phyloP scores from a whole-genome alignment of 192 early-diverging fungal species.

The Allomyces javanicus region DNA sequence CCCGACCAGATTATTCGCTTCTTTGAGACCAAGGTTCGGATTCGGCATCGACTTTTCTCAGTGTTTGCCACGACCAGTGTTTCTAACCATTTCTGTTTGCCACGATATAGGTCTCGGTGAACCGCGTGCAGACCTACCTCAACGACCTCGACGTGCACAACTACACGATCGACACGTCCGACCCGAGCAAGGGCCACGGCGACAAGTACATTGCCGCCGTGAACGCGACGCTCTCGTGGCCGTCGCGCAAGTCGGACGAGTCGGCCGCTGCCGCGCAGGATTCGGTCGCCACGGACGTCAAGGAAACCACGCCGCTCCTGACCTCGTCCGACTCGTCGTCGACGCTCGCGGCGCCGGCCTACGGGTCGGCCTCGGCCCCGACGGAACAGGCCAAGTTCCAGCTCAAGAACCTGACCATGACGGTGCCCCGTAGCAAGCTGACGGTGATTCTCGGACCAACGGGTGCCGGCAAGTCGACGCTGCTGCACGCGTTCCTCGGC shows the following conservation, averaged over 20 bases:
- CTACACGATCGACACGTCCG: background rate
- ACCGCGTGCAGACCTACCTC: background rate
- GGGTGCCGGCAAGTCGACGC: constrained; percentile 42
- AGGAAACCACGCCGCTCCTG: background rate
- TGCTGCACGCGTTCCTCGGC: constrained; percentile 28
- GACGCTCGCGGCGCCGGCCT: background rate
- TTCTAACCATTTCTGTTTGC: too few relatives aligned
- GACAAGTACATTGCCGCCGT: background rate
- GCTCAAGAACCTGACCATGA: constrained; percentile 22
- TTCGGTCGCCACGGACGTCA: background rate
- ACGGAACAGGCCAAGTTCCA: constrained; percentile 10
- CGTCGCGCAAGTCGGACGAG: background rate
- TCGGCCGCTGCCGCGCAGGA: background rate
- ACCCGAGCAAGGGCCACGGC: background rate
- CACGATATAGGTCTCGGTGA: too few relatives aligned
- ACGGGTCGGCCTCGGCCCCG: background rate
- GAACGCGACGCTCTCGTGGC: background rate
- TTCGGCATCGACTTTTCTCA: too few relatives aligned
- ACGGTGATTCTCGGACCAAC: constrained; percentile 44
- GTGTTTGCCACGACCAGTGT: too few relatives aligned
- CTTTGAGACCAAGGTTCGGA: background rate
- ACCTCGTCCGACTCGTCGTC: background rate
- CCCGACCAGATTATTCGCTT: background rate
- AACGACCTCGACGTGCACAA: background rate
- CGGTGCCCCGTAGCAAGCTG: constrained; percentile 26